Conservation (phyloP, 257 asterid species). For the Penstemon barbatus region DNA sequence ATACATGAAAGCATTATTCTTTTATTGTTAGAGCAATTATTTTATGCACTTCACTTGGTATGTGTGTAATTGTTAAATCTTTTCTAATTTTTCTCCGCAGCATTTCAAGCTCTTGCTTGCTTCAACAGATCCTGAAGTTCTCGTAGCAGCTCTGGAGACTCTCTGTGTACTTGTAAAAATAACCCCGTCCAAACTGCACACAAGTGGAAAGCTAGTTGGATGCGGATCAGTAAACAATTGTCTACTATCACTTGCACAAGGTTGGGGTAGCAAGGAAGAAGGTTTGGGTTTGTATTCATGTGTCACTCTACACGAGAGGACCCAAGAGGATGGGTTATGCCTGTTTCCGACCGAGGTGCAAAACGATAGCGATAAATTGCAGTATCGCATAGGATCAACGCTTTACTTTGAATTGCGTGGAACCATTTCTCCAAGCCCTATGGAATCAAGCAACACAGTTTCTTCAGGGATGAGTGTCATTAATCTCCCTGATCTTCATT, state of each 20-base stretch:
- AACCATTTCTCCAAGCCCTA: conserved; percentile 36
- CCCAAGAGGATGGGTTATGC: conserved; percentile 72
- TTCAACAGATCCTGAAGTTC: conserved; percentile 89
- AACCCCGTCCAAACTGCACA: conserved; percentile 85
- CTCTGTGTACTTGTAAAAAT: conserved; percentile 78
- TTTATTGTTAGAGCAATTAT: neutral
- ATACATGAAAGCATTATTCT: conserved; percentile 10
- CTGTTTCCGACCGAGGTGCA: conserved; percentile 76
- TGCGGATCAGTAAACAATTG: conserved; percentile 84
- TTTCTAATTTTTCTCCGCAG: conserved; percentile 43
- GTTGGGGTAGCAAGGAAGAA: conserved; percentile 99
- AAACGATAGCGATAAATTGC: conserved; percentile 62
- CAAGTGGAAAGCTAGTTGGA: conserved; percentile 86
- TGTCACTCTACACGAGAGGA: conserved; percentile 68
- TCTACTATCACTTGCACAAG: conserved; percentile 94
- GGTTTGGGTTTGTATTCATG: conserved; percentile 92
- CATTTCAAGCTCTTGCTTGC: conserved; percentile 95
- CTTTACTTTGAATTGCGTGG: conserved; percentile 82
- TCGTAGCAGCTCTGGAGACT: conserved; percentile 74
- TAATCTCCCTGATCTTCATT: conserved; percentile 73
- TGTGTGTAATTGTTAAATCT: neutral
- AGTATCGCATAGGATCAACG: conserved; percentile 74
- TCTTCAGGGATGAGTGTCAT: conserved; percentile 63
- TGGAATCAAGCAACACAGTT: conserved; percentile 33
- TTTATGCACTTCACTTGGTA: neutral